These are phyloP conservation scores for Chlamydomonas urium DNA, from an alignment of 139 green algal species.

Conservation along the genomic window DNA sequence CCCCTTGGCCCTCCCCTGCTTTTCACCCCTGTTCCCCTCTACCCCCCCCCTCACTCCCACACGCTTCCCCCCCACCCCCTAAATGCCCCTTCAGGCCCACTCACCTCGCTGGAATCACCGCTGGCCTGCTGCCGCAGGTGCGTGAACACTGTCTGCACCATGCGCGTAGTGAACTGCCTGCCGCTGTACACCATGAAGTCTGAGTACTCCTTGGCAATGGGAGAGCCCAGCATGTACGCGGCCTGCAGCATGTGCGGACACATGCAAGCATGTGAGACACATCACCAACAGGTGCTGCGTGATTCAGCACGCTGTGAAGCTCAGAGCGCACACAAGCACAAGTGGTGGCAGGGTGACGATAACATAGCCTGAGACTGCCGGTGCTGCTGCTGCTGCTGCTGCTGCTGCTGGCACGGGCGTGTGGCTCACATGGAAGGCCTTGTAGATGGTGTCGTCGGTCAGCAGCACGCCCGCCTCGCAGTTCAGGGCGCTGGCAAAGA, in stretches of 20 bases:
- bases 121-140: slow-evolving; percentile 11
- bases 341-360: background rate
- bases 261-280: too few relatives aligned
- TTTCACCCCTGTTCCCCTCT: background rate
- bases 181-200: slow-evolving; percentile 49
- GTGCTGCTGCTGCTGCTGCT: too few relatives aligned
- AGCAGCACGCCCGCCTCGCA: slow-evolving; percentile 47
- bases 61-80: background rate
- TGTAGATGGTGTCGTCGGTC: slow-evolving; percentile 45
- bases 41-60: background rate
- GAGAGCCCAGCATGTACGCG: slow-evolving; percentile 59
- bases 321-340: too few relatives aligned
- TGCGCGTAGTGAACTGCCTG: slow-evolving; percentile 29
- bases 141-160: slow-evolving; percentile 33
- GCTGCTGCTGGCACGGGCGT: too few relatives aligned
- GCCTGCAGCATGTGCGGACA: too few relatives aligned
- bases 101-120: background rate
- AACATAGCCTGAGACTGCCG: background rate
- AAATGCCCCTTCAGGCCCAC: too few relatives aligned
- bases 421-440: slow-evolving; percentile 43
- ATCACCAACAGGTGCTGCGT: too few relatives aligned
- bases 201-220: slow-evolving; percentile 31
- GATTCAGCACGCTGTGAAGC: too few relatives aligned
- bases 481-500: slow-evolving; percentile 35
- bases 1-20: background rate